Base-by-base conservation (phyloP, 768 basidiomycete species). In the Agaricus blazei region DNA sequence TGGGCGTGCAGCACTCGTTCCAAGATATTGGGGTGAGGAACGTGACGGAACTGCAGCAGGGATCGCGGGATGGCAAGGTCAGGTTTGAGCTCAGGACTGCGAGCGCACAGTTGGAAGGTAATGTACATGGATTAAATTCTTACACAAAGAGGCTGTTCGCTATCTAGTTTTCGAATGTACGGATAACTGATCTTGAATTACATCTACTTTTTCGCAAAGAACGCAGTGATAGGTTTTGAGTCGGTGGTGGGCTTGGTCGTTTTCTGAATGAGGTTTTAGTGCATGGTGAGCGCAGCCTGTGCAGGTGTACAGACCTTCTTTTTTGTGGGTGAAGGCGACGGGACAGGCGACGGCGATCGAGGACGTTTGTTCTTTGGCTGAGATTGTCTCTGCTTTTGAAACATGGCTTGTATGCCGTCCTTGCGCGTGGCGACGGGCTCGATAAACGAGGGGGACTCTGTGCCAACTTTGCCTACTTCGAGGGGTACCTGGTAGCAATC, bases 51-150 rank as follows among this genome's bases (percentile, higher is more conserved):
- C 75, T 98, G 51, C 82, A 82, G 68, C 73, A 73, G n/a, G 83
- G 79, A 2, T 93, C 91, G 0, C 68, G 65, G 31, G 73, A 68
- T 1, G 91, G 92, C 14, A 70, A 67, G 28, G 89, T 97, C 19
- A 72, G 94, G 57, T 98, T 96, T 64, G 95, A 98, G 77, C 67
- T 96, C 65, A 82, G 96, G 66, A 98, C 95, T 2, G 90, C 94
- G 9, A 93, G 90, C 62, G 95, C 95, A 9, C 96, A 98, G 74
- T 79, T 95, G 38, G 96, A 97, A 71, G 96, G 96, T 48, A 92
- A 92, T 42, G 95, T 98, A 9, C 93, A 97, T 75, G 94, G 95
- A 4, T 72, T 98, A 58, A 91, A 98, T 74, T 95, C 92, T 82
- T 96, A 72, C 41, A 55, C 54, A 2, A 55, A 55, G 48, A 48